Evolutionary conservation across 176 grass and related monocot genomes (phyloP).

Genomic region (Rhynchospora pubera): DNA sequence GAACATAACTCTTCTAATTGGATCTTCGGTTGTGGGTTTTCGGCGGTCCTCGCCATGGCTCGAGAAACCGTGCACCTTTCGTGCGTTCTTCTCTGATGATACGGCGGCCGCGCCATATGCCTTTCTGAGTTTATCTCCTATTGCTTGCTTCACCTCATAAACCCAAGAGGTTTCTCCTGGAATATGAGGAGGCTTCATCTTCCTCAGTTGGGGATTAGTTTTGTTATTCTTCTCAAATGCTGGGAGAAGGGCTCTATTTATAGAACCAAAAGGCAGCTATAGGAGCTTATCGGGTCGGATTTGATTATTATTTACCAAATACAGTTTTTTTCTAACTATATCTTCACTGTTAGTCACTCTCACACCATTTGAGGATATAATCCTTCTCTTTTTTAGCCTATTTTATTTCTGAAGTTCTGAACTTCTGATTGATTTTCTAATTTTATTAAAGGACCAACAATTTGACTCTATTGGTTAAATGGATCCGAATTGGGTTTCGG

Average conservation of each 20-base stretch:
- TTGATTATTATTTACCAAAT: neutral
- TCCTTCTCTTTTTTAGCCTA: neutral
- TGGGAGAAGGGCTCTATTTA: constrained; percentile 30
- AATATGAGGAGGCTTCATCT: constrained; percentile 68
- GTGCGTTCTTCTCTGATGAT: constrained; percentile 11
- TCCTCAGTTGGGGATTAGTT: constrained; percentile 13
- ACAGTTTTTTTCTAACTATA: neutral
- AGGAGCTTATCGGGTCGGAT: neutral
- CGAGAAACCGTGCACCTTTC: constrained; percentile 12
- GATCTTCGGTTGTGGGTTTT: constrained; percentile 42
- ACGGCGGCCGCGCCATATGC: constrained; percentile 10
- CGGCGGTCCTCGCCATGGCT: constrained; percentile 52
- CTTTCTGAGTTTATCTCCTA: constrained; percentile 73
- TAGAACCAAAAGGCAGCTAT: constrained; percentile 26
- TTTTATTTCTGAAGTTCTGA: neutral
- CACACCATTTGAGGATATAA: neutral
- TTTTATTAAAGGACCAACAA: neutral
- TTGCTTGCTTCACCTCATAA: constrained; percentile 69
- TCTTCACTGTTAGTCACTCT: neutral
- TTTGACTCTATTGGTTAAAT: neutral
- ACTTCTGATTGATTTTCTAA: neutral
- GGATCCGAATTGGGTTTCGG: neutral
- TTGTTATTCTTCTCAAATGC: constrained; percentile 29
- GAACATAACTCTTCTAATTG: constrained; percentile 93
- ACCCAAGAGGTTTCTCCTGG: constrained; percentile 46